These are phyloP conservation scores for Tripterygium wilfordii DNA, from an alignment of 177 flowering plant genomes.

Conservation along the genomic window DNA sequence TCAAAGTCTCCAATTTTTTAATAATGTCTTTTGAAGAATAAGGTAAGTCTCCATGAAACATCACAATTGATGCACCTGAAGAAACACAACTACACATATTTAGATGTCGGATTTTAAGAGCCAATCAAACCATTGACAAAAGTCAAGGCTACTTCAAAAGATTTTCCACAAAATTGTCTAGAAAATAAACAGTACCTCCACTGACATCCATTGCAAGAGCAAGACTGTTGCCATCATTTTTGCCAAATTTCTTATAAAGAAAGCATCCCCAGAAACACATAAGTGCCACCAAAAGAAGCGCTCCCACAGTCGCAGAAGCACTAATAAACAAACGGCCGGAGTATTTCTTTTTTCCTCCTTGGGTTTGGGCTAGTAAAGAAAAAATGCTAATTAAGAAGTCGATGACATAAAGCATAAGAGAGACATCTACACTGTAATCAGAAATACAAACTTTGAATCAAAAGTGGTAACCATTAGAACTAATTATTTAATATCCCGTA, in stretches of 20 bases:
- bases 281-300: constrained; percentile 86
- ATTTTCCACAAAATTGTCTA: no score
- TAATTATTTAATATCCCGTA: no score
- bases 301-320: constrained; percentile 98
- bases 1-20: constrained; percentile 74
- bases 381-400: background rate
- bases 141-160: background rate
- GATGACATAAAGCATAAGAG: background rate
- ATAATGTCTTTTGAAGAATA: constrained; percentile 94
- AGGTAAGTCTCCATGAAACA: constrained; percentile 98
- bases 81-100: constrained; percentile 3
- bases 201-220: constrained; percentile 85
- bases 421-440: background rate
- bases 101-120: constrained; percentile 15
- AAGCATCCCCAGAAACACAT: constrained; percentile 99
- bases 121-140: constrained; percentile 15
- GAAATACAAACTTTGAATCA: background rate
- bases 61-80: constrained; percentile 95
- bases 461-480: no score
- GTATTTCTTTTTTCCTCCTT: constrained; percentile 46
- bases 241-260: constrained; percentile 85
- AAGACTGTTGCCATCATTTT: constrained; percentile 56
- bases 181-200: constrained; percentile 52
- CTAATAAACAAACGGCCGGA: constrained; percentile 75
- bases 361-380: constrained; percentile 27